A percentile compares a stretch with the other conserved stretches of the same genome.
phyloP scores from a whole-genome alignment of 495 filamentous ascomycete genomes.

The Massariosphaeria phaeospora region DNA sequence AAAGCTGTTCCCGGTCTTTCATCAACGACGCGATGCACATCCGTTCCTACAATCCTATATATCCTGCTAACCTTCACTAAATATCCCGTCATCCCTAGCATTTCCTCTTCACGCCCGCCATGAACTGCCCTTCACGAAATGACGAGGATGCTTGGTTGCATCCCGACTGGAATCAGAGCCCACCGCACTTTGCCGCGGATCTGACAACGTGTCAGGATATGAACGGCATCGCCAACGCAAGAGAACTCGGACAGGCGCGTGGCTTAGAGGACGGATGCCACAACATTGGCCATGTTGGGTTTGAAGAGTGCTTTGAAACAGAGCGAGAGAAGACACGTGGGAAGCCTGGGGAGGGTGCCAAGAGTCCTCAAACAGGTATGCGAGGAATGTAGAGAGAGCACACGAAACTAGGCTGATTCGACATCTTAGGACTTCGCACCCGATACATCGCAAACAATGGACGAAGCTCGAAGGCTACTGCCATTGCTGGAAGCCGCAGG shows the following conservation, averaged over 20 bases:
- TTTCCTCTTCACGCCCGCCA: slow-evolving; percentile 38
- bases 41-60: no score
- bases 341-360: not conserved
- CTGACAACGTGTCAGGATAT: slow-evolving; percentile 60
- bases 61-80: no score
- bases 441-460: no score
- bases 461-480: not conserved
- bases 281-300: no score
- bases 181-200: slow-evolving; percentile 48
- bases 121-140: slow-evolving; percentile 63
- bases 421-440: slow-evolving; percentile 1
- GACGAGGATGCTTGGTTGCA: slow-evolving; percentile 54
- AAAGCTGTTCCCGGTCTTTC: no score
- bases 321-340: no score
- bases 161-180: slow-evolving; percentile 51
- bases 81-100: no score
- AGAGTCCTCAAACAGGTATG: not conserved
- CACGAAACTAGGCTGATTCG: not conserved
- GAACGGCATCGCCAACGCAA: slow-evolving; percentile 48
- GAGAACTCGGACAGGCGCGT: not conserved
- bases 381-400: not conserved
- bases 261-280: no score
- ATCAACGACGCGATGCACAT: no score
- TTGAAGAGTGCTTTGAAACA: no score
- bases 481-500: not conserved